Conservation (phyloP, 345 rosid species). For the Cardamine chenopodiifolia region DNA sequence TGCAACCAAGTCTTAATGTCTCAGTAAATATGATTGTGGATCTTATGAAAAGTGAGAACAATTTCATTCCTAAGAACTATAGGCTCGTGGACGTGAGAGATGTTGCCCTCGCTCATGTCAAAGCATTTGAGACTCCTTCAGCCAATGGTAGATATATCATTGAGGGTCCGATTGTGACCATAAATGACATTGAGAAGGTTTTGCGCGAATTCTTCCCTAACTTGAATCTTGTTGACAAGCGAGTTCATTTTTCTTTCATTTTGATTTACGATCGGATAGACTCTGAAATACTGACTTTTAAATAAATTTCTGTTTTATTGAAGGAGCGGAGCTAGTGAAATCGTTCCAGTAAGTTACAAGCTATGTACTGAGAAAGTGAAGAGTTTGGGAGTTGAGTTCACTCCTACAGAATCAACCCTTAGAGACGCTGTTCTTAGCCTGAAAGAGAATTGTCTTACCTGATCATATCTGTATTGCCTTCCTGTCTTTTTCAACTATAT, state of each 20-base stretch:
- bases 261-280: neutral
- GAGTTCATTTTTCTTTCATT: neutral
- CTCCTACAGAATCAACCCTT: slow-evolving; percentile 50
- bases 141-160: slow-evolving; percentile 50
- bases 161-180: slow-evolving; percentile 34
- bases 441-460: slow-evolving; percentile 37
- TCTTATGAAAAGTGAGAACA: slow-evolving; percentile 33
- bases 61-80: neutral
- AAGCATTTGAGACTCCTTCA: slow-evolving; percentile 49
- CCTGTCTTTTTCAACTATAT: neutral
- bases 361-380: slow-evolving; percentile 34
- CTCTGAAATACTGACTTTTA: neutral
- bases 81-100: slow-evolving; percentile 56
- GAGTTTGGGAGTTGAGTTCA: slow-evolving; percentile 47
- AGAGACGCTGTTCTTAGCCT: slow-evolving; percentile 62
- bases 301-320: neutral
- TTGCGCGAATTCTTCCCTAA: slow-evolving; percentile 41
- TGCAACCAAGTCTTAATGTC: slow-evolving; percentile 47
- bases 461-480: neutral
- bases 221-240: slow-evolving; percentile 29
- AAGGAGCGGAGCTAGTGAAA: slow-evolving; percentile 11
- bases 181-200: slow-evolving; percentile 21
- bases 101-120: slow-evolving; percentile 55
- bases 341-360: slow-evolving; percentile 7
- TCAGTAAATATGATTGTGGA: slow-evolving; percentile 22